Conservation (phyloP, 2,329 filamentous ascomycete species). For the Neofusicoccum kwambonambiense region DNA sequence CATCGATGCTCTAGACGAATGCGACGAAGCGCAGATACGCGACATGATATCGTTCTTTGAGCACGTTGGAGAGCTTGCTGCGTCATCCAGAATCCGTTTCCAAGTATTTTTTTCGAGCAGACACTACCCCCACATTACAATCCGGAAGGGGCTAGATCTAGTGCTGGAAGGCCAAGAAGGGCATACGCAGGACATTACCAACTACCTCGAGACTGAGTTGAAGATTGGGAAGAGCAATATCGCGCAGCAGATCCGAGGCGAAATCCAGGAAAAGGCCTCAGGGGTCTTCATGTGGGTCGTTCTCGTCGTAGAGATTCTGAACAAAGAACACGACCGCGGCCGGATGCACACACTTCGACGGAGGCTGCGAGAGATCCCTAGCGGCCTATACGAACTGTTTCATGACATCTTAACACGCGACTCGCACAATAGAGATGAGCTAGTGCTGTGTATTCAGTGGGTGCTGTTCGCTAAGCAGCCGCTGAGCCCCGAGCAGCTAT, state of each 20-base stretch:
- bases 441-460: constrained; percentile 19
- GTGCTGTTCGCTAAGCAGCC: constrained; percentile 17
- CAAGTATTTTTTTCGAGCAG: constrained; percentile 47
- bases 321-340: constrained; percentile 36
- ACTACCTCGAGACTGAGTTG: constrained; percentile 18
- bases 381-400: constrained; percentile 48
- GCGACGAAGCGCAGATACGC: constrained; percentile 39
- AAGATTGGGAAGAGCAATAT: constrained; percentile 19
- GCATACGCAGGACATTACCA: constrained; percentile 32
- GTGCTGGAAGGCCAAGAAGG: constrained; percentile 34
- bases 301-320: constrained; percentile 45
- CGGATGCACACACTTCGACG: constrained; percentile 28
- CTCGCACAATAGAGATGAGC: not conserved
- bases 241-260: constrained; percentile 22
- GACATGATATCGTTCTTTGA: constrained; percentile 46
- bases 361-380: constrained; percentile 39
- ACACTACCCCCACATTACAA: constrained; percentile 45
- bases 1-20: constrained; percentile 48
- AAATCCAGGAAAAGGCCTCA: constrained; percentile 35
- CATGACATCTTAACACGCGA: constrained; percentile 52
- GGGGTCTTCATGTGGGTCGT: constrained; percentile 47
- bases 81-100: constrained; percentile 20
- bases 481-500: constrained; percentile 18
- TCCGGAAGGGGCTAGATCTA: constrained; percentile 26
- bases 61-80: constrained; percentile 29